Base-by-base conservation (phyloP, 1,284 basidiomycete species). In the Megacollybia platyphylla region DNA sequence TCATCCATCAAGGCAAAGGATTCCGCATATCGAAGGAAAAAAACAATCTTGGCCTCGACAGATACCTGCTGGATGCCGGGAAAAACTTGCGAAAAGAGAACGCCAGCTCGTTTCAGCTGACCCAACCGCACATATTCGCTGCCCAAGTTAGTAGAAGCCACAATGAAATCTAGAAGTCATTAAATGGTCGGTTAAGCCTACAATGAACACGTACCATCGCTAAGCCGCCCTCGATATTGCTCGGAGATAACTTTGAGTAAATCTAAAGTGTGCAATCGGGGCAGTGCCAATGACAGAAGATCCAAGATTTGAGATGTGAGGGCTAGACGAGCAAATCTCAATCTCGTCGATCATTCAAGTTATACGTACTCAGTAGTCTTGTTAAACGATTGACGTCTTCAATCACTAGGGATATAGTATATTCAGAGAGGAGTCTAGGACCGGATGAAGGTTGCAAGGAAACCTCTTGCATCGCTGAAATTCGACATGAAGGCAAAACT, bases 81-180 rank as follows among this genome's bases (percentile, higher is more conserved):
- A 11, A 74, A 60, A 1, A 71, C 70, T 41, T 74, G 76, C 7
- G 62, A 65, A 51, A 87, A 84, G 10, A 90, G 69, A 1, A 61
- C 57, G 0, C 63, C 65, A 0, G 88, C 87, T 34, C 81, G 73
- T 38, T 72, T 71, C 0, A 65, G 60, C 57, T 84, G 87, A 2
- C 91, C 90, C 1, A 94, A 68, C 37, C 71, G 73, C 30, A 79
- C 63, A 52, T 90, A 89, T 53, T 90, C 84, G 38, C 76, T 68
- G 0, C 83, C 89, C 2, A 93, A 70, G 27, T 80, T 74, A 1
- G 80, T 63, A 1, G 83, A 87, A 1, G 76, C 63, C 1, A 62
- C 58, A 7, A 87, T 64, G 51, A 79, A 87, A 4, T 66, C 89
- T 89, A 52, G 13, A 18, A 13, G 36, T 30, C n/a, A 6, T 24